These are phyloP conservation scores for Populus pruinosa DNA, from an alignment of 345 rosid genomes.

Conservation along the genomic window DNA sequence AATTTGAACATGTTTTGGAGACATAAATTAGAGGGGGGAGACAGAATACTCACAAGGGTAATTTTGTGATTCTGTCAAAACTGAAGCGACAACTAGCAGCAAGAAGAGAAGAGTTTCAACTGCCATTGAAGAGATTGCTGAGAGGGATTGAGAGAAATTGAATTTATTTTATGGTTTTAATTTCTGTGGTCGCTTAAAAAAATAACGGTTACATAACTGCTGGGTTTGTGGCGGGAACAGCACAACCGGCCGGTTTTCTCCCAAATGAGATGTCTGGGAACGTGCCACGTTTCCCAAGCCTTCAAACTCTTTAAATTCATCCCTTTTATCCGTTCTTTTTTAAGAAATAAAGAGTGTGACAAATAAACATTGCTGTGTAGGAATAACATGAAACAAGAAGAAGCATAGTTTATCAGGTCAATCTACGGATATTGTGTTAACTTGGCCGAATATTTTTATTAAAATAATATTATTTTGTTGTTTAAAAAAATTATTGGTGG, in stretches of 20 bases:
- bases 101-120: not conserved
- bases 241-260: not conserved
- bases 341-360: no score
- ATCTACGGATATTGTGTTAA: no score
- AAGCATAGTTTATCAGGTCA: no score
- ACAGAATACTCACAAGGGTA: not conserved
- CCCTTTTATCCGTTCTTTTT: no score
- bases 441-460: no score
- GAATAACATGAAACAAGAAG: no score
- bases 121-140: not conserved
- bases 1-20: not conserved
- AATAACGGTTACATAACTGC: constrained; percentile 9
- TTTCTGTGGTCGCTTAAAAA: not conserved
- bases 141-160: not conserved
- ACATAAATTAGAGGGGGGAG: not conserved
- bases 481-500: no score
- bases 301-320: not conserved
- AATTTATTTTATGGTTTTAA: not conserved
- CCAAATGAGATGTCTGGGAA: not conserved
- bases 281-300: not conserved
- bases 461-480: no score
- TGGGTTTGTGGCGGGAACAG: constrained; percentile 6
- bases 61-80: not conserved
- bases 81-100: not conserved
- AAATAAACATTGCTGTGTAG: no score